Evolutionary conservation across 192 early-diverging fungal genomes (phyloP), one percentile per base, ranked within the genome.

Genomic region (Haplosporangium gracile): DNA sequence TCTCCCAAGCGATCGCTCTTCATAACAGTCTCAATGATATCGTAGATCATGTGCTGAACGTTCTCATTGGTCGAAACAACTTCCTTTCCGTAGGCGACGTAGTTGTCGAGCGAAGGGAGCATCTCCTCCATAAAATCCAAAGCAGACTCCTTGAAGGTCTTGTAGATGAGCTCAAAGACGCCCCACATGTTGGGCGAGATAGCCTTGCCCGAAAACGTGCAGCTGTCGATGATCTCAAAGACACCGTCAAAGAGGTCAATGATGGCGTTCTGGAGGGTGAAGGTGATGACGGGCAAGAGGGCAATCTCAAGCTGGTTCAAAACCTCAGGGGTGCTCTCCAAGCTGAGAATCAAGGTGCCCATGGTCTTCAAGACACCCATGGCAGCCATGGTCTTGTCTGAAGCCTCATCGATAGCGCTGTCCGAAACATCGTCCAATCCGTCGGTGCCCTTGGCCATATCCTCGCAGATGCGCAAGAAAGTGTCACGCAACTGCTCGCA

Each of bases 331-430:
- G 96, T 94, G 75, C 90, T 92, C 78, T 99, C 97, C 74, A 99
- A 90, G 70, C 95, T 93, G 57, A 96, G 79, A 36, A 99, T 94
- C 60, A 99, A 89, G 5, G 96, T 97, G 79, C 92, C 93, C 70
- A 99, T 93, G 11, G 98, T 98, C 88, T 97, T 97, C 57, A 98
- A 89, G 10, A 98, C 93, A 69, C 97, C 96, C 91, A 95, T 95
- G 22, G 97, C 96, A 5, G 97, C 96, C 93, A 95, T 94, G 22
- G 94, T 96, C 90, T 97, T 97, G 74, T 98, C 97, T 74, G 93
- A 93, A 32, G 93, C 88, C 71, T 92, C 93, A 72, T 96, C 94
- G 73, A 93, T 80, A 51, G 90, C 90, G 43, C 93, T 90, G 36
- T 95, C 93, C 26, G 87, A 80, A 32, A 90, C 85, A 42, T 90